Evolutionary conservation across 805 yeast species (phyloP).

Genomic region (Kuraishia ogatae): DNA sequence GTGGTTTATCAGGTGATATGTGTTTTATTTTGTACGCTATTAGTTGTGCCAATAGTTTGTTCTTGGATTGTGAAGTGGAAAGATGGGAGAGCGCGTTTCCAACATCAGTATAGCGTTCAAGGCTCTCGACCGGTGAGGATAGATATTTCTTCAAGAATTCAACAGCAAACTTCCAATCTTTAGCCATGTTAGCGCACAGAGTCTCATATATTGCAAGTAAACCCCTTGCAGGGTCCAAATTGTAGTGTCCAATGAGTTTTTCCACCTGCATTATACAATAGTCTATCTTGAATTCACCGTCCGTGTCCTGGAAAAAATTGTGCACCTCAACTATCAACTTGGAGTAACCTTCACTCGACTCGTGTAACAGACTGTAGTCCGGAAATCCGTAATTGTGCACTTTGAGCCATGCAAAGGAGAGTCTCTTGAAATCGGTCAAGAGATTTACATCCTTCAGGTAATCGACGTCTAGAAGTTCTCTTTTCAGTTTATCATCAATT

Average conservation of each 20-base stretch:
- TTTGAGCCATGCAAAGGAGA: slow-evolving; percentile 20
- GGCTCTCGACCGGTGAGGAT: neutral
- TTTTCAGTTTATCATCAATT: slow-evolving; percentile 17
- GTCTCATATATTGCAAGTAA: slow-evolving; percentile 56
- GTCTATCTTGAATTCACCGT: slow-evolving; percentile 30
- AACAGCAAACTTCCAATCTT: slow-evolving; percentile 16
- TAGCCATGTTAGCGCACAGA: slow-evolving; percentile 27
- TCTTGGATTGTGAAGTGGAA: neutral
- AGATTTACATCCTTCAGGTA: slow-evolving; percentile 17
- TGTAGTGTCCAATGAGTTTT: slow-evolving; percentile 63
- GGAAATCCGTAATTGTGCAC: slow-evolving; percentile 19
- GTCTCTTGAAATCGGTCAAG: slow-evolving; percentile 19
- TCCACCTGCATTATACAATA: slow-evolving; percentile 40
- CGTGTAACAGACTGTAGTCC: slow-evolving; percentile 54
- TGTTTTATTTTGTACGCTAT: neutral
- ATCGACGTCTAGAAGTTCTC: slow-evolving; percentile 17
- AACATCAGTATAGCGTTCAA: neutral
- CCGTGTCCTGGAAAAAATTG: slow-evolving; percentile 30
- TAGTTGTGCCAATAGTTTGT: neutral
- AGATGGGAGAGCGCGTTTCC: neutral
- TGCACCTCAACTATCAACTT: slow-evolving; percentile 45
- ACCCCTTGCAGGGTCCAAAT: slow-evolving; percentile 63
- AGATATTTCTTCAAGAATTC: slow-evolving; percentile 42
- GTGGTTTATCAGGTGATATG: neutral
- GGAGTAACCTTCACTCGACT: slow-evolving; percentile 73